Evolutionary conservation across 2,329 filamentous ascomycete species (phyloP).

Genomic region (Fusarium bactridioides): DNA sequence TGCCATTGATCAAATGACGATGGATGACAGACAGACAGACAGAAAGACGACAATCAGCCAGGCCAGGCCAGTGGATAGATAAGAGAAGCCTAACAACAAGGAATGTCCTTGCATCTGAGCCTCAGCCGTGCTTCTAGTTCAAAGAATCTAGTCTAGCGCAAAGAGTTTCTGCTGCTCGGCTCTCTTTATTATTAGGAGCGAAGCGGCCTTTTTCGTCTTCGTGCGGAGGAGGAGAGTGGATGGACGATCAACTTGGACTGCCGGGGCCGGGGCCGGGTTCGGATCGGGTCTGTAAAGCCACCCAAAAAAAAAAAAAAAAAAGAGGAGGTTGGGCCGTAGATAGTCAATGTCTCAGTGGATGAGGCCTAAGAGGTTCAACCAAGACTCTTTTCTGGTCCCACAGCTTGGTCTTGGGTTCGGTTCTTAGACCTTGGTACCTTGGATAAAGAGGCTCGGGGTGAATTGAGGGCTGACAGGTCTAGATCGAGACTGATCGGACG

Average conservation of each 20-base stretch:
- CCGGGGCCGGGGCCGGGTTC: slow-evolving; percentile 39
- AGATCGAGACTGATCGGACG: neutral
- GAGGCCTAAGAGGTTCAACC: slow-evolving; percentile 18
- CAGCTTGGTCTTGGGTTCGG: neutral
- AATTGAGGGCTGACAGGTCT: neutral
- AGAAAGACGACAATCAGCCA: slow-evolving; percentile 5
- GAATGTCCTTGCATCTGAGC: slow-evolving; percentile 30
- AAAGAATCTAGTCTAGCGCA: slow-evolving; percentile 14
- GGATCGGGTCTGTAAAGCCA: slow-evolving; percentile 28
- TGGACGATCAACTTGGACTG: slow-evolving; percentile 8
- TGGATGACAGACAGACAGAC: slow-evolving; percentile 16
- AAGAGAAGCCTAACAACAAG: slow-evolving; percentile 17
- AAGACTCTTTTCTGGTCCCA: neutral
- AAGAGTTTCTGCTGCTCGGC: neutral
- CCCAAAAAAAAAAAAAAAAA: slow-evolving; percentile 8
- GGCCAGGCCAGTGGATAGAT: slow-evolving; percentile 1
- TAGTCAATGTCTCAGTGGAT: slow-evolving; percentile 19
- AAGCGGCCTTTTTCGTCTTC: slow-evolving; percentile 23
- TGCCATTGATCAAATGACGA: slow-evolving; percentile 20
- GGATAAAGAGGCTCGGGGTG: neutral
- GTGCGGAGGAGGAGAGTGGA: slow-evolving; percentile 25
- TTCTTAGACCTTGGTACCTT: neutral
- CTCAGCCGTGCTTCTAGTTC: slow-evolving; percentile 25
- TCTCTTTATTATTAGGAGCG: neutral
- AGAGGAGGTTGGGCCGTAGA: slow-evolving; percentile 28